Base-by-base conservation (phyloP, 805 yeast genomes). In the Lipomyces lipofer region DNA sequence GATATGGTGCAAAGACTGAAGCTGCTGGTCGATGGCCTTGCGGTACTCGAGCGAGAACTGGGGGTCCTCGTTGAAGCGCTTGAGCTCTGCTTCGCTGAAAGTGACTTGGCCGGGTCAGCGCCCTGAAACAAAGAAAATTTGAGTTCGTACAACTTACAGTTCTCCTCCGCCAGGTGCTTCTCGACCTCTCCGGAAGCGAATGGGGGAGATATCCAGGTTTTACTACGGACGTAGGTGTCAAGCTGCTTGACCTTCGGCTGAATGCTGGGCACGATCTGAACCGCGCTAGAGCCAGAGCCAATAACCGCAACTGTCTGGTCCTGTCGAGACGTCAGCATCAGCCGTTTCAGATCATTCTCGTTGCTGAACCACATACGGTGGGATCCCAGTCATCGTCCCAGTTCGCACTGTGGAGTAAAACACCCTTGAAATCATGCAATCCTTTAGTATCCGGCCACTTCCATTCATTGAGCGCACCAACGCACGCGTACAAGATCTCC, bases 261-360 rank as follows among this genome's bases (percentile, higher is more conserved):
- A 10, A 68, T 43, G 19, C 57, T 51, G 3, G 71, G 71, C 15
- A 67, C 55, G n/a, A 67, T 55, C 57, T 70, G 72, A 15, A 68
- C 63, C 3, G 72, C 75, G 13, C 71, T 65, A 2, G 75, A 62
- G 7, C 73, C 71, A 43, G 62, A 64, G 2, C 77, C 75, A 17
- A 72, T 61, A 1, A 71, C 62, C 13, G 69, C 68, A 2, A 69
- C 62, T 7, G 52, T 55, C 51, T 71, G 70, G 30, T 59, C 66
- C n/a, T 17, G 21, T 15, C 10, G n/a, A 6, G 13, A 40, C 17
- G 12, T n/a, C n/a, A 3, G 27, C 45, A 2, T 12, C 7, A 35
- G 7, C 9, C 7, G 21, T 13, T n/a, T 17, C 40, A 24, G 10
- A n/a, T n/a, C 35, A 19, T 42, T 8, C 8, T 17, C 15, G n/a